phyloP scores from a whole-genome alignment of 768 basidiomycete genomes.

The Boletus fagicola region DNA sequence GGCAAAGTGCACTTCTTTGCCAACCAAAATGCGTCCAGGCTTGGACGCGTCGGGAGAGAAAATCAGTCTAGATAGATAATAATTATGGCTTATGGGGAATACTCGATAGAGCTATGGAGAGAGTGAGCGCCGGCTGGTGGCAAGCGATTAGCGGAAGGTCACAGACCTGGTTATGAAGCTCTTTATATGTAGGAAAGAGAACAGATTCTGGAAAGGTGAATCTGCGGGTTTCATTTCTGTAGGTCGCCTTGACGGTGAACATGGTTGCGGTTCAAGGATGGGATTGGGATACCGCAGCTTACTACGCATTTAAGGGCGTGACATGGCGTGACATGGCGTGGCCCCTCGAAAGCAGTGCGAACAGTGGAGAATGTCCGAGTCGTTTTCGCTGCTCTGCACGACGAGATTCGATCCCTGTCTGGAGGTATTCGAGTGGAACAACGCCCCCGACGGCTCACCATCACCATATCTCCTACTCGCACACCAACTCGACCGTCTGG shows the following conservation, averaged over 20 bases:
- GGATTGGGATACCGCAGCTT: conserved; percentile 17
- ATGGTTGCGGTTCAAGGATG: conserved; percentile 38
- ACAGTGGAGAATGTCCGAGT: conserved; percentile 5
- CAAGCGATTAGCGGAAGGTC: conserved; percentile 1
- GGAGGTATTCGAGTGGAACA: conserved; percentile 53
- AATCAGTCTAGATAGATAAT: conserved; percentile 63
- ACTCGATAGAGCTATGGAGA: conserved; percentile 60
- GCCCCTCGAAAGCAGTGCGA: background rate
- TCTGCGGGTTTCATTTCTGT: conserved; percentile 65
- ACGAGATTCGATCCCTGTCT: conserved; percentile 59
- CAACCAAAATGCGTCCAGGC: conserved; percentile 58
- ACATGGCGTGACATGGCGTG: conserved; percentile 19
- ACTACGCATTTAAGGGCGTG: conserved; percentile 22
- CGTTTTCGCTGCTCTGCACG: conserved; percentile 46
- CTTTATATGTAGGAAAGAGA: conserved; percentile 60
- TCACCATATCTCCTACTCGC: conserved; percentile 61
- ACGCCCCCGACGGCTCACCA: conserved; percentile 45
- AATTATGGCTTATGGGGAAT: conserved; percentile 59
- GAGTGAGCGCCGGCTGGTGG: conserved; percentile 21
- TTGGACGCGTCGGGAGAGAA: conserved; percentile 63
- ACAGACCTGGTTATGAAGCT: conserved; percentile 63
- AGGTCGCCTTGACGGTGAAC: conserved; percentile 82
- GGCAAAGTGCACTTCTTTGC: conserved; percentile 53
- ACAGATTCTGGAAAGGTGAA: conserved; percentile 52
- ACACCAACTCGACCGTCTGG: conserved; percentile 61